Evolutionary conservation across 2,329 filamentous ascomycete species (phyloP).

Genomic region (Emmonsiellopsis sp.): DNA sequence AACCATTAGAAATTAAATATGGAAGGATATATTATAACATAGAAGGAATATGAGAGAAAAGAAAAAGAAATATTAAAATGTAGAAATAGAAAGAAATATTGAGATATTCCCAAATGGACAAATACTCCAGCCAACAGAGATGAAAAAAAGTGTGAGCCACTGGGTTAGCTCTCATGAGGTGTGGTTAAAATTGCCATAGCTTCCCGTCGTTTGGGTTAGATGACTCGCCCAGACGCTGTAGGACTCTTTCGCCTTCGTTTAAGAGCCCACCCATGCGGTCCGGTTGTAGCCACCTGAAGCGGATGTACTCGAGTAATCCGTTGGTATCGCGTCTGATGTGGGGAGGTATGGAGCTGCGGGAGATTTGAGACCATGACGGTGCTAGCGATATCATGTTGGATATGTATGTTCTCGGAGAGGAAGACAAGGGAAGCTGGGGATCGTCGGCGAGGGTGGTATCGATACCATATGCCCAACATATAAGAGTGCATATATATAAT

Average conservation of each 20-base stretch:
- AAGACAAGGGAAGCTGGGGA: not conserved
- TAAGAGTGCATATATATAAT: conserved; percentile 23
- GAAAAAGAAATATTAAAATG: not conserved
- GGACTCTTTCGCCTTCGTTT: conserved; percentile 24
- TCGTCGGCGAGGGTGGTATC: conserved; percentile 1
- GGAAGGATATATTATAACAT: not conserved
- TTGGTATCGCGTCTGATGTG: conserved; percentile 15
- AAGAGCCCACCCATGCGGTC: conserved; percentile 23
- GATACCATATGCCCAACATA: conserved; percentile 26
- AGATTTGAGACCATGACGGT: conserved; percentile 11
- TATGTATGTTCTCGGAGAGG: conserved; percentile 13
- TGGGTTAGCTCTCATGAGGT: no score
- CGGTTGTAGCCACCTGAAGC: conserved; percentile 16
- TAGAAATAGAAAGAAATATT: not conserved
- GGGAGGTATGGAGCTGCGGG: conserved; percentile 10
- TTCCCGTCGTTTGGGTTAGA: conserved; percentile 10
- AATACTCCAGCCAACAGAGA: not conserved
- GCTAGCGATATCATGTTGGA: conserved; percentile 13
- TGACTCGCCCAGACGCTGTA: conserved; percentile 20
- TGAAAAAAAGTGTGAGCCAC: not conserved
- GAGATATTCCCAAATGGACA: not conserved
- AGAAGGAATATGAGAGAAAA: not conserved
- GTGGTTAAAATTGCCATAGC: conserved; percentile 19
- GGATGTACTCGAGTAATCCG: conserved; percentile 22
- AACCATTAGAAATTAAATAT: not conserved